Conservation (phyloP, 768 basidiomycete genomes). For the Royoungia palumana region DNA sequence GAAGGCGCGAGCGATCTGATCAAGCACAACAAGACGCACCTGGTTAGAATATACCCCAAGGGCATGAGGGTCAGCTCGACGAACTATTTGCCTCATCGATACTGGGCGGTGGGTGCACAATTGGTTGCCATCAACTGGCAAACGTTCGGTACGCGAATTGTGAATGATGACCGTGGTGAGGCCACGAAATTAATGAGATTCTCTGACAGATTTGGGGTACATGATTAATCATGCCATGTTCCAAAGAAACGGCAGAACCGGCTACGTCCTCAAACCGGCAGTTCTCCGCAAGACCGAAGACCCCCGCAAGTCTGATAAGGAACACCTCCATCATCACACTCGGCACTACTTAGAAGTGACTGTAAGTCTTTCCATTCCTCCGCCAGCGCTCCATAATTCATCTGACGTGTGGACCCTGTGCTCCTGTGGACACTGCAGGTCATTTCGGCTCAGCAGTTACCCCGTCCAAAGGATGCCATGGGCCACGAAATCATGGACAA, state of each 20-base stretch:
- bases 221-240: conserved; percentile 98
- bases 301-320: conserved; percentile 55
- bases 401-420: neutral
- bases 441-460: conserved; percentile 90
- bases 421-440: conserved; percentile 33
- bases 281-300: conserved; percentile 60
- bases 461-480: conserved; percentile 59
- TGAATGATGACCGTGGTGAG: neutral
- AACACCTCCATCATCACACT: conserved; percentile 48
- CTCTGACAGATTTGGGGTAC: conserved; percentile 72
- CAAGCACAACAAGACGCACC: conserved; percentile 79
- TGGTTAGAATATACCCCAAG: conserved; percentile 85
- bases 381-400: neutral
- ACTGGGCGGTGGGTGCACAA: conserved; percentile 87
- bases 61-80: conserved; percentile 76
- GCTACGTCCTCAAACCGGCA: conserved; percentile 87
- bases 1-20: conserved; percentile 66
- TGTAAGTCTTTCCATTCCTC: conserved; percentile 33
- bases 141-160: conserved; percentile 68
- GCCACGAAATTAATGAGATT: neutral
- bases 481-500: conserved; percentile 62
- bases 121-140: conserved; percentile 97
- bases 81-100: conserved; percentile 86
- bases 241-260: conserved; percentile 79
- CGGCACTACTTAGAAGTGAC: conserved; percentile 64